Base-by-base conservation (phyloP, 2,329 filamentous ascomycete species). In the Arthrinium phaeospermum region DNA sequence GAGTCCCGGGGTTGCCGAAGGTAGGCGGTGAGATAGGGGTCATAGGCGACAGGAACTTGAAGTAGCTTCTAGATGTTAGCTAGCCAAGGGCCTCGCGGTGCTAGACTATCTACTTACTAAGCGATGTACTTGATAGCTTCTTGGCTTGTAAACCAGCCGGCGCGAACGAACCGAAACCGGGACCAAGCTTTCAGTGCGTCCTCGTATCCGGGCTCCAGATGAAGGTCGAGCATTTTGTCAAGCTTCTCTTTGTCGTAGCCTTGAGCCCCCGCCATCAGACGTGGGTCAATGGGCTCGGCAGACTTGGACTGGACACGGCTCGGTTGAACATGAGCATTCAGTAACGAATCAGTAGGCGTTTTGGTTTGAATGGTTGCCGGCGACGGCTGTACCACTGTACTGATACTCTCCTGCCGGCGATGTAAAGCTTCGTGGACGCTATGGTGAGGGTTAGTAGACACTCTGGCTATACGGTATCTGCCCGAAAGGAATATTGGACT, bases 91-190 rank as follows among this genome's bases (percentile, higher is more conserved):
- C 22, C 46, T 24, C 47, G 44, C 12, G 61, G 13, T 24, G 30
- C 22, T 10, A 68, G 64, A 69, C 71, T 46, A 75, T 14, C 14
- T 41, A 84, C 90, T 78, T 87, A 94, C 92, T 98, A 98, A 80
- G 95, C 92, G 75, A 99, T 94, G 79, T 98, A 98, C 61, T 92
- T 91, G 81, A 98, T 95, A 30, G 94, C 96, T 82, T 99, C 96
- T 75, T 93, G 91, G 0, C 96, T 93, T 0, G 95, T 97, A 81
- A 99, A 96, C 96, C 96, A 98, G 13, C 96, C 96, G 12, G 95
- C 95, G 71, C 95, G 91, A n/a, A 98, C 96, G 80, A 98, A 98
- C 61, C 95, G 92, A 81, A 98, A 95, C 75, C 94, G 88, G 1
- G 92, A 91, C 96, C 96, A 99, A n/a, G 94, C 93, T 78, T 91